phyloP scores from a whole-genome alignment of 768 basidiomycete species.

The Psilocybe cubensis region DNA sequence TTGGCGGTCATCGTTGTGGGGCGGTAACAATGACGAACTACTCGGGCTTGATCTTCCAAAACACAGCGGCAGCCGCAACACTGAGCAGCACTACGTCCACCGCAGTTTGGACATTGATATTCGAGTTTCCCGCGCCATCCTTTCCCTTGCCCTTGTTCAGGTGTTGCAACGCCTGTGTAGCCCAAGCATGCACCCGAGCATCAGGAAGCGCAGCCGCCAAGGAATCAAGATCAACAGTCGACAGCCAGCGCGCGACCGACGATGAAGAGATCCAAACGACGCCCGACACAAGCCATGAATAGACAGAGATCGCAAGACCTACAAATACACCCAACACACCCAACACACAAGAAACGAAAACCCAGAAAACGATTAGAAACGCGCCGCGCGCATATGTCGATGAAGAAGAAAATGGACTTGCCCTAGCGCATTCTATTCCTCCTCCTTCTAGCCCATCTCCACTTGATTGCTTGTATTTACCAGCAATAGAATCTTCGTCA shows the following conservation, averaged over 20 bases:
- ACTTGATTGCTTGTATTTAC: too few species aligned
- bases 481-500: too few species aligned
- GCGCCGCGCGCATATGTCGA: slow-evolving; percentile 9
- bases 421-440: too few species aligned
- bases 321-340: slow-evolving; percentile 1
- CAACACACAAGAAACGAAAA: slow-evolving; percentile 6
- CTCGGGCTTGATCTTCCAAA: slow-evolving; percentile 67
- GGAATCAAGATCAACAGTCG: too few species aligned
- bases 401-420: slow-evolving; percentile 21
- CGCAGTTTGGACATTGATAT: slow-evolving; percentile 53
- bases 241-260: too few species aligned
- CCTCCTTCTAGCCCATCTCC: too few species aligned
- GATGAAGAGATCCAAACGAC: too few species aligned
- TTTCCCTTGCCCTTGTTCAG: neutral
- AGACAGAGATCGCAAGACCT: neutral
- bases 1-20: too few species aligned
- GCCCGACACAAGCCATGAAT: too few species aligned
- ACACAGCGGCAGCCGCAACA: slow-evolving; percentile 71
- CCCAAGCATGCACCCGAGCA: neutral
- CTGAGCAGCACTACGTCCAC: slow-evolving; percentile 67
- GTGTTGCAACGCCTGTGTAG: too few species aligned
- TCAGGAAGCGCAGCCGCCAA: too few species aligned
- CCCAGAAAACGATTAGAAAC: slow-evolving; percentile 22
- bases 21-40: too few species aligned
- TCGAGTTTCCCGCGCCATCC: neutral